Evolutionary conservation across 202 grass and related monocot genomes (phyloP).

Genomic region (Eragrostis tef): DNA sequence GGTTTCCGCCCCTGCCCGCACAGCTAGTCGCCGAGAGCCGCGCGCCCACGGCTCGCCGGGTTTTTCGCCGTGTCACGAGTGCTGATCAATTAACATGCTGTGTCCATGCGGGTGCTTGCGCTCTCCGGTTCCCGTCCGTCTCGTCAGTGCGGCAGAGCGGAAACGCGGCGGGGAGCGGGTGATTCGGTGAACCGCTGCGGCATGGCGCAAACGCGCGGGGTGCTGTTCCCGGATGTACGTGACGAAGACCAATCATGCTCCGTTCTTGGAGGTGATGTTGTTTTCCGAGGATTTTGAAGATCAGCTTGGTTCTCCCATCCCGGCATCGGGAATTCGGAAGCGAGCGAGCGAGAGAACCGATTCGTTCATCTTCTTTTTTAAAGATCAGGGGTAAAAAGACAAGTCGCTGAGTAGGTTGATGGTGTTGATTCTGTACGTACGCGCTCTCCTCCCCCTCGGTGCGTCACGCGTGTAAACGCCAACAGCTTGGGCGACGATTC

Average conservation of each 20-base stretch:
- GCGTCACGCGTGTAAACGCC: constrained; percentile 28
- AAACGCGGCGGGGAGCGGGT: not conserved
- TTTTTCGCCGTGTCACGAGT: too few relatives aligned
- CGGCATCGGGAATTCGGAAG: not conserved
- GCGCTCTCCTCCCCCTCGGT: too few relatives aligned
- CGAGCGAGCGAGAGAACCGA: not conserved
- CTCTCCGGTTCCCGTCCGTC: too few relatives aligned
- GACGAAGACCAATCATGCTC: not conserved
- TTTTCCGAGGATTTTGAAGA: not conserved
- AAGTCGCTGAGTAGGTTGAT: constrained; percentile 9
- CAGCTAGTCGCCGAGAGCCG: too few relatives aligned
- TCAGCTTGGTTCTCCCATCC: not conserved
- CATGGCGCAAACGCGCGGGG: not conserved
- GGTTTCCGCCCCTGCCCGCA: too few relatives aligned
- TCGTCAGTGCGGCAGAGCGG: too few relatives aligned
- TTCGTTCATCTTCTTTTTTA: not conserved
- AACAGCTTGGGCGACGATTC: constrained; percentile 30
- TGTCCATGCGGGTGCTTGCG: too few relatives aligned
- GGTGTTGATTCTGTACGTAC: not conserved
- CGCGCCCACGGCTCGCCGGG: too few relatives aligned
- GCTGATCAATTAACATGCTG: too few relatives aligned
- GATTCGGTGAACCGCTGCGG: not conserved
- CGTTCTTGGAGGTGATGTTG: not conserved
- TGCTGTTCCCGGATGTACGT: not conserved
- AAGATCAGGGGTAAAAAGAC: not conserved